Conservation (phyloP, 805 yeast species). For the Candida bentonensis region DNA sequence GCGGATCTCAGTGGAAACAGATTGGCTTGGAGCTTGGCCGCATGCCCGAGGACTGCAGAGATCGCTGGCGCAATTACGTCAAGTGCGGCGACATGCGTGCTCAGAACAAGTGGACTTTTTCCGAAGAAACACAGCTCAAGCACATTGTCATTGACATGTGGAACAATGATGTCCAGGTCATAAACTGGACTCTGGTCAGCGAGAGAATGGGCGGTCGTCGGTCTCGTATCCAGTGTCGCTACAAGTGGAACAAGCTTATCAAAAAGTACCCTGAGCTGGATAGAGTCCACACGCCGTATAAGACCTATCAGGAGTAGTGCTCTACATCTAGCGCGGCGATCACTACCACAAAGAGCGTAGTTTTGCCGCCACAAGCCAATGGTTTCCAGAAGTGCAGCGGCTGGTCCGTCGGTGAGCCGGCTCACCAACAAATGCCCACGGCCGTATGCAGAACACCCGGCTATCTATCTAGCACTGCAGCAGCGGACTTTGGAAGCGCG, state of each 20-base stretch:
- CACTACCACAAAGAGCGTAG: no score
- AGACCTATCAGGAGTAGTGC: background rate
- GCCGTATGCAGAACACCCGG: no score
- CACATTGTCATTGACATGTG: constrained; percentile 38
- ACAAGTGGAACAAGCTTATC: constrained; percentile 80
- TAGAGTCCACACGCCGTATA: background rate
- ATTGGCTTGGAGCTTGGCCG: constrained; percentile 71
- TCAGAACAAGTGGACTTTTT: constrained; percentile 63
- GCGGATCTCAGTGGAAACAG: constrained; percentile 77
- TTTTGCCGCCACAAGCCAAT: no score
- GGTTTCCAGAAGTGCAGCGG: no score
- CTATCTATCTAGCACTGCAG: no score
- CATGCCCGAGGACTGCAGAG: constrained; percentile 97
- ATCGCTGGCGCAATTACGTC: constrained; percentile 89
- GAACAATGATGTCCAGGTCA: constrained; percentile 20
- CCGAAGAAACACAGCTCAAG: constrained; percentile 53
- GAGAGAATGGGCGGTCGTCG: constrained; percentile 82
- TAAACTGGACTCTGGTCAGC: constrained; percentile 87
- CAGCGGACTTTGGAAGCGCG: no score
- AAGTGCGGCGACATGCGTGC: constrained; percentile 75
- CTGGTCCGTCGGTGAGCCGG: no score
- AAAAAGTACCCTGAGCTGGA: constrained; percentile 18
- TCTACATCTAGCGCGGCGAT: no score
- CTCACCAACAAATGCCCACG: no score
- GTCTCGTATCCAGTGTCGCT: constrained; percentile 87